Evolutionary conservation across 257 asterid species (phyloP).

Genomic region (Hygrophila difformis): DNA sequence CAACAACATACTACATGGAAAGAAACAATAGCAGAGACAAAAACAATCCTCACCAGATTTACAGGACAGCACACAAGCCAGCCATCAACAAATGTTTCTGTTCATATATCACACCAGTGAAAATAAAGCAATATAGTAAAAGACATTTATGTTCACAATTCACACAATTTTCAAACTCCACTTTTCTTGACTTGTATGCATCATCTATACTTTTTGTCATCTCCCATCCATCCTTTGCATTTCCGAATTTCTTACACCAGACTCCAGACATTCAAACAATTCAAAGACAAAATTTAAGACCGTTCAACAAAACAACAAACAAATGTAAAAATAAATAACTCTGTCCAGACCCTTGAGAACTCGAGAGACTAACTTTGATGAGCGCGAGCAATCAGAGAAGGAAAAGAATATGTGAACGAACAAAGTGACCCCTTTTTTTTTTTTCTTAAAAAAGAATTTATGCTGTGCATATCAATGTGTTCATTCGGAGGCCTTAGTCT

Average conservation of each 20-base stretch:
- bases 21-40: slow-evolving; percentile 17
- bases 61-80: slow-evolving; percentile 20
- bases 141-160: slow-evolving; percentile 20
- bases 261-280: slow-evolving; percentile 25
- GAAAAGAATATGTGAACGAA: slow-evolving; percentile 36
- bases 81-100: slow-evolving; percentile 16
- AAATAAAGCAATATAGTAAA: too few relatives aligned
- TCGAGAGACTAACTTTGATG: slow-evolving; percentile 31
- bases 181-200: slow-evolving; percentile 12
- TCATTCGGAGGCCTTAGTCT: slow-evolving; percentile 64
- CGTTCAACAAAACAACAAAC: slow-evolving; percentile 28
- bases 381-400: slow-evolving; percentile 26
- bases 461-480: not conserved
- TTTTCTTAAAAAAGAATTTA: too few relatives aligned
- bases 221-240: slow-evolving; percentile 12
- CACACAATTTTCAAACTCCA: slow-evolving; percentile 27
- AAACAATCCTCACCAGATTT: slow-evolving; percentile 20
- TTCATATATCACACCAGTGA: slow-evolving; percentile 30
- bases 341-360: too few relatives aligned
- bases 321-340: slow-evolving; percentile 23
- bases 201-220: slow-evolving; percentile 20
- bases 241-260: slow-evolving; percentile 19
- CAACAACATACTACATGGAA: slow-evolving; percentile 27
- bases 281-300: slow-evolving; percentile 35
- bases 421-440: slow-evolving; percentile 20